Evolutionary conservation across 768 basidiomycete species (phyloP).

Genomic region (Dendrothele bispora): DNA sequence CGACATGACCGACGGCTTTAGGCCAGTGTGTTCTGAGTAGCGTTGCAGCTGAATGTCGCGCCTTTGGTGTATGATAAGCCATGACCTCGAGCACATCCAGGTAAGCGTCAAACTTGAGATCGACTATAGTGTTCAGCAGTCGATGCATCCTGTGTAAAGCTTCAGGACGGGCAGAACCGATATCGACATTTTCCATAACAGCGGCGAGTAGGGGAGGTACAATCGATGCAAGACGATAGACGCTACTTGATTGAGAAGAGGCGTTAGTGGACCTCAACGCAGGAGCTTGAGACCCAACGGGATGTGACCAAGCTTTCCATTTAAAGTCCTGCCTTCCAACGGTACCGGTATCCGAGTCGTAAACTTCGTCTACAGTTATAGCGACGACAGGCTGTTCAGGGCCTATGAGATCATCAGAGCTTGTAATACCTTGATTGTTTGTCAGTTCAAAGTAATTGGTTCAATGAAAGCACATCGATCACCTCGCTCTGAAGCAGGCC

Average conservation of each 20-base stretch:
- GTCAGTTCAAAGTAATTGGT: not conserved
- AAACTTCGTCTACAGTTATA: constrained; percentile 59
- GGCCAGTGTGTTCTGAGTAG: constrained; percentile 69
- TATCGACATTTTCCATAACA: constrained; percentile 58
- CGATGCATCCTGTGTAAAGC: constrained; percentile 50
- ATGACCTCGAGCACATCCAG: constrained; percentile 71
- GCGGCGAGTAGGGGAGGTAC: constrained; percentile 62
- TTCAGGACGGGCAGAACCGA: constrained; percentile 31
- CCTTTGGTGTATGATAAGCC: constrained; percentile 60
- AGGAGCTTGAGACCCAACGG: constrained; percentile 12
- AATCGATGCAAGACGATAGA: constrained; percentile 64
- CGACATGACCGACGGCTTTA: constrained; percentile 62
- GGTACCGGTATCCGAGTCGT: constrained; percentile 19
- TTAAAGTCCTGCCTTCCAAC: constrained; percentile 1
- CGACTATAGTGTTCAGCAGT: constrained; percentile 53
- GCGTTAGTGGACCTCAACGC: constrained; percentile 53
- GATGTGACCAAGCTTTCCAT: constrained; percentile 31
- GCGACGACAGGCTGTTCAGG: constrained; percentile 43
- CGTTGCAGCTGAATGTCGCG: constrained; percentile 54
- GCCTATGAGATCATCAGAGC: not conserved
- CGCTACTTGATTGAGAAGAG: constrained; percentile 49
- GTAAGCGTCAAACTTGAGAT: constrained; percentile 65
- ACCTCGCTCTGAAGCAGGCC: not conserved
- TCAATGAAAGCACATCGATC: constrained; percentile 2
- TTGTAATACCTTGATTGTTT: not conserved